These are phyloP conservation scores for Pythium monospermum DNA, from an alignment of 352 stramenopile genomes.

Conservation along the genomic window DNA sequence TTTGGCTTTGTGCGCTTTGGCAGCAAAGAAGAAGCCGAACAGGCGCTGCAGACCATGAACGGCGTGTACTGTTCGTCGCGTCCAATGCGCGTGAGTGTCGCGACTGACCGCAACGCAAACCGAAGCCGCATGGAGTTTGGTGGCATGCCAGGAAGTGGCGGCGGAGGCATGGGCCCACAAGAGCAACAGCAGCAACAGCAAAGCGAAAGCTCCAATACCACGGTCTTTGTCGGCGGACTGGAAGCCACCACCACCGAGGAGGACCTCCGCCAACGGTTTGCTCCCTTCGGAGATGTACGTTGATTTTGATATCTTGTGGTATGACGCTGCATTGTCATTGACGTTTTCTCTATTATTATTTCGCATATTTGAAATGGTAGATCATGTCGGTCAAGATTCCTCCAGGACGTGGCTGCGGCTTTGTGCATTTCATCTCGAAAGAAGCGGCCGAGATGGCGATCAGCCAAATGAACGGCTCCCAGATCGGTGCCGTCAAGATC, in stretches of 20 bases:
- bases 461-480: constrained; percentile 82
- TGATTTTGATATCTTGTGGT: not conserved
- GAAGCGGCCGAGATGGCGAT: constrained; percentile 85
- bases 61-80: constrained; percentile 84
- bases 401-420: constrained; percentile 86
- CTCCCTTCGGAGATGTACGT: constrained; percentile 67
- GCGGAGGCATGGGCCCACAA: constrained; percentile 12
- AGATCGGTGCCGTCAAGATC: constrained; percentile 76
- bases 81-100: constrained; percentile 87
- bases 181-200: constrained; percentile 24
- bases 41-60: constrained; percentile 88
- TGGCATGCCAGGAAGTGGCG: constrained; percentile 4
- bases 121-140: constrained; percentile 16
- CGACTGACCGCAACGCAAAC: constrained; percentile 68
- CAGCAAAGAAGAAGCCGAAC: constrained; percentile 82
- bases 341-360: not conserved
- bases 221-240: constrained; percentile 89
- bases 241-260: constrained; percentile 78
- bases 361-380: constrained; percentile 8
- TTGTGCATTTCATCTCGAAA: constrained; percentile 86
- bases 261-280: constrained; percentile 80
- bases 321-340: not conserved
- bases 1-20: constrained; percentile 92
- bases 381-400: constrained; percentile 83
- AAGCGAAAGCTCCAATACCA: constrained; percentile 81